Evolutionary conservation across 2,329 filamentous ascomycete genomes (phyloP).

Genomic region (Apiospora kogelbergensis): DNA sequence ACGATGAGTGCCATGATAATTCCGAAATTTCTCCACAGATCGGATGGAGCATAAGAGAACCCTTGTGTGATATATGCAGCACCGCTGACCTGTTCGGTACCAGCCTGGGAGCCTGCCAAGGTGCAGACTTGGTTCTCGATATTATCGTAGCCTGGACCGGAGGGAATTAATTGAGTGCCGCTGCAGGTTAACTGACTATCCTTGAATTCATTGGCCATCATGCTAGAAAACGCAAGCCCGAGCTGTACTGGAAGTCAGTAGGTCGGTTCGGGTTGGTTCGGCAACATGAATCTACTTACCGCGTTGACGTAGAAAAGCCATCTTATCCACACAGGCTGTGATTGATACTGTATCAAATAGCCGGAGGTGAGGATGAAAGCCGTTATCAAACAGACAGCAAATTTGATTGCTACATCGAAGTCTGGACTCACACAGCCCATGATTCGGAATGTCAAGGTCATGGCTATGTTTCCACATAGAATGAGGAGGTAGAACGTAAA

Average conservation of each 20-base stretch:
- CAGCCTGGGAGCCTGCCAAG: conserved; percentile 67
- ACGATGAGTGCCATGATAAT: conserved; percentile 76
- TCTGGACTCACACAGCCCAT: conserved; percentile 74
- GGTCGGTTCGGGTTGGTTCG: too few species aligned
- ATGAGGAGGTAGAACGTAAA: conserved; percentile 71
- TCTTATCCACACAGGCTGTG: conserved; percentile 71
- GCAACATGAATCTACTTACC: too few species aligned
- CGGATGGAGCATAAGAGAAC: conserved; percentile 64
- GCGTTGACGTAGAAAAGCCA: conserved; percentile 82
- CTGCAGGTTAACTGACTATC: conserved; percentile 69
- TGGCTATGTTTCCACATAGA: conserved; percentile 58
- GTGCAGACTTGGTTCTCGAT: conserved; percentile 81
- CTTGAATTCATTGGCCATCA: conserved; percentile 84
- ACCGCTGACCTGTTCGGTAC: conserved; percentile 64
- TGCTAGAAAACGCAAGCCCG: too few species aligned
- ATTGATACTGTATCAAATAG: conserved; percentile 58
- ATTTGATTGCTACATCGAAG: conserved; percentile 84
- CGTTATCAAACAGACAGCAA: conserved; percentile 52
- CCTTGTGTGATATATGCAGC: conserved; percentile 65
- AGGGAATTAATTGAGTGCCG: conserved; percentile 67
- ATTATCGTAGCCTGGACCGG: conserved; percentile 67
- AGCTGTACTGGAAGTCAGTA: too few species aligned
- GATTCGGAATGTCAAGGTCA: conserved; percentile 77
- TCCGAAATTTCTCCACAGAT: conserved; percentile 82
- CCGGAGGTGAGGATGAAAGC: too few species aligned